Evolutionary conservation across 768 basidiomycete species (phyloP), one percentile per base, ranked within the genome.

Genomic region (Boletellus ananiceps): DNA sequence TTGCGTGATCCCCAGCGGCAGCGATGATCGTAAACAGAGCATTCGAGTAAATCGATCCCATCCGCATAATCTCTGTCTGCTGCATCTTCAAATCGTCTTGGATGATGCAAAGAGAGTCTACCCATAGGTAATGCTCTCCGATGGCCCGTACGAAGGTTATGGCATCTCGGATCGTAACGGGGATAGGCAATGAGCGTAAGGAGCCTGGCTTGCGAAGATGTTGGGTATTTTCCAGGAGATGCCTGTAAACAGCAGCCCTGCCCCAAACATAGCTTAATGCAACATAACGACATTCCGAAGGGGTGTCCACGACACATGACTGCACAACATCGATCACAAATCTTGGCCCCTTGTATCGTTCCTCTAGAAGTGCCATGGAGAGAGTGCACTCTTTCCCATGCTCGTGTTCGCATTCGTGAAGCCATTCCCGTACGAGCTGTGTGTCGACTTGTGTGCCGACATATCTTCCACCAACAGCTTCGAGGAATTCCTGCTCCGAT

Each of bases 251-350:
- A 1, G 38, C 18, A 5, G 37, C 27, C 13, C 11, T 40, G 11
- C 62, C 62, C 63, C 55, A 62, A 15, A 58, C 47, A 36, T 62
- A 64, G 44, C 60, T 62, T 14, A 64, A 38, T 35, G 62, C 39
- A 29, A 57, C 19, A 14, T 65, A 63, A 16, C 63, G 63, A 27
- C 51, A 62, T 14, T 9, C 39, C 7, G 47, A 34, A 6, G 60
- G 60, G 16, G 52, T 52, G 2, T 54, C 45, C 43, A 55, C 56
- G 11, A 60, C 32, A 40, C 59, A 61, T 2, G 45, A 60, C 15
- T 52, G 37, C 13, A 27, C 31, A 8, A 49, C 59, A 8, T 59
- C 58, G 5, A 60, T 5, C 14, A 61, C 49, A 13, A 60, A 49
- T 5, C 51, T 32, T 4, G 58, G 56, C 6, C 25, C 41, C 31